Percentiles rank a stretch among this genome's conserved stretches.
These are phyloP conservation scores for Dimocarpus longan DNA, from an alignment of 345 rosid genomes.

Conservation along the genomic window DNA sequence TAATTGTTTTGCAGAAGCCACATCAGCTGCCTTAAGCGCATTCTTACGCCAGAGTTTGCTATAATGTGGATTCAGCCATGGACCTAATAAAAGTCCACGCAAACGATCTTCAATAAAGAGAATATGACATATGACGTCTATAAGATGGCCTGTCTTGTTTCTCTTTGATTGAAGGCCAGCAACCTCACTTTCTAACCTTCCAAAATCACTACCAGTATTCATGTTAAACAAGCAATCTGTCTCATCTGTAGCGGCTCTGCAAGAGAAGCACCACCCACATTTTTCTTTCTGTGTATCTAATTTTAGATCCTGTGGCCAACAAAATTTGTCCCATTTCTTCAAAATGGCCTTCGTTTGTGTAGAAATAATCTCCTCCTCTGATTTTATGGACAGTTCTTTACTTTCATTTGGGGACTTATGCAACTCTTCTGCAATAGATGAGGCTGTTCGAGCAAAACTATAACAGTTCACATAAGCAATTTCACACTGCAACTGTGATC, in stretches of 20 bases:
- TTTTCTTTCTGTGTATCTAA: slow-evolving; percentile 61
- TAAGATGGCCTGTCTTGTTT: slow-evolving; percentile 53
- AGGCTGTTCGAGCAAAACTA: slow-evolving; percentile 70
- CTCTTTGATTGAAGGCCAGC: slow-evolving; percentile 38
- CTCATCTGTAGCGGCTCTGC: slow-evolving; percentile 58
- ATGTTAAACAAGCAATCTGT: slow-evolving; percentile 70
- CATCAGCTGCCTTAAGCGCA: slow-evolving; percentile 53
- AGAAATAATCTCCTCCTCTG: slow-evolving; percentile 73
- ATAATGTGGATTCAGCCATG: slow-evolving; percentile 81
- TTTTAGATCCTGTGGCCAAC: slow-evolving; percentile 54
- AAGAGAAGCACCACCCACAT: slow-evolving; percentile 97
- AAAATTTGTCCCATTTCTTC: slow-evolving; percentile 58
- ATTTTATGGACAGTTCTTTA: slow-evolving; percentile 35
- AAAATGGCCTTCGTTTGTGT: slow-evolving; percentile 76
- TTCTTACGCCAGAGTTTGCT: slow-evolving; percentile 64
- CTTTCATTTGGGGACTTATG: slow-evolving; percentile 51
- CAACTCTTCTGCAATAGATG: slow-evolving; percentile 68
- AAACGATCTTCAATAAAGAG: slow-evolving; percentile 70
- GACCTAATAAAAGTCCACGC: slow-evolving; percentile 85
- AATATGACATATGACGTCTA: slow-evolving; percentile 53
- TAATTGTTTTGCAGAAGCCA: slow-evolving; percentile 55
- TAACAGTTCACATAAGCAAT: slow-evolving; percentile 68
- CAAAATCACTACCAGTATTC: slow-evolving; percentile 46
- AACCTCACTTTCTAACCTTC: slow-evolving; percentile 47
- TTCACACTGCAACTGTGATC: slow-evolving; percentile 33